Evolutionary conservation across 2,329 filamentous ascomycete genomes (phyloP).

Genomic region (Tolypocladium tropicale): DNA sequence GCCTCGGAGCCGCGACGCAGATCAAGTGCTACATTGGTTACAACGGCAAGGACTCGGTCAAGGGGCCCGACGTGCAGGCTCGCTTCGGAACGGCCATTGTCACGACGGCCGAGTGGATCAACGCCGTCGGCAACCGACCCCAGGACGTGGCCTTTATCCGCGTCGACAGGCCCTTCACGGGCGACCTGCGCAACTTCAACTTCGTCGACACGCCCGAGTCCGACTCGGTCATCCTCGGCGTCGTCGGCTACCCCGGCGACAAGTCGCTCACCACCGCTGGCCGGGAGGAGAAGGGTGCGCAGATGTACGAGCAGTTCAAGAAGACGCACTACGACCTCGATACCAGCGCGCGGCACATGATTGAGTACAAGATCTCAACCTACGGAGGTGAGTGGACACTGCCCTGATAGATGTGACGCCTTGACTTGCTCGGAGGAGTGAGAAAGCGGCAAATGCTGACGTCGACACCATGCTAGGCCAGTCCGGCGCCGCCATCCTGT

Average conservation of each 20-base stretch:
- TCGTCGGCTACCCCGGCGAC: neutral
- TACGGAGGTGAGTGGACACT: neutral
- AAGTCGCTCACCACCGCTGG: neutral
- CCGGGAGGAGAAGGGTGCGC: neutral
- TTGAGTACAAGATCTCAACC: neutral
- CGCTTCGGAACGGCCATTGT: slow-evolving; percentile 10
- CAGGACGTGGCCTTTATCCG: slow-evolving; percentile 16
- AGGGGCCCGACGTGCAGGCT: slow-evolving; percentile 1
- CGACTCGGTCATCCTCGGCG: neutral
- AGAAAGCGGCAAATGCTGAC: neutral
- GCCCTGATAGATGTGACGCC: neutral
- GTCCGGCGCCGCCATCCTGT: neutral
- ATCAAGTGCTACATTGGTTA: slow-evolving; percentile 26
- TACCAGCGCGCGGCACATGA: neutral
- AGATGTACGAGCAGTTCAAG: neutral
- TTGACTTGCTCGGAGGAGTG: neutral
- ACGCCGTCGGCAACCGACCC: slow-evolving; percentile 3
- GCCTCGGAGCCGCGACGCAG: slow-evolving; percentile 10
- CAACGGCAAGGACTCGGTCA: slow-evolving; percentile 9
- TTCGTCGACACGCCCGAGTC: slow-evolving; percentile 6
- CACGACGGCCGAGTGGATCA: slow-evolving; percentile 12
- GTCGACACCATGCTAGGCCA: neutral
- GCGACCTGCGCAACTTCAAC: slow-evolving; percentile 11
- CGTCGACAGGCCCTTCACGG: slow-evolving; percentile 12
- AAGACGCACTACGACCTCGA: neutral